Percentiles rank a stretch among this genome's conserved stretches.
Evolutionary conservation across 192 early-diverging fungal genomes (phyloP).

Genomic region (Dissophora ornata): DNA sequence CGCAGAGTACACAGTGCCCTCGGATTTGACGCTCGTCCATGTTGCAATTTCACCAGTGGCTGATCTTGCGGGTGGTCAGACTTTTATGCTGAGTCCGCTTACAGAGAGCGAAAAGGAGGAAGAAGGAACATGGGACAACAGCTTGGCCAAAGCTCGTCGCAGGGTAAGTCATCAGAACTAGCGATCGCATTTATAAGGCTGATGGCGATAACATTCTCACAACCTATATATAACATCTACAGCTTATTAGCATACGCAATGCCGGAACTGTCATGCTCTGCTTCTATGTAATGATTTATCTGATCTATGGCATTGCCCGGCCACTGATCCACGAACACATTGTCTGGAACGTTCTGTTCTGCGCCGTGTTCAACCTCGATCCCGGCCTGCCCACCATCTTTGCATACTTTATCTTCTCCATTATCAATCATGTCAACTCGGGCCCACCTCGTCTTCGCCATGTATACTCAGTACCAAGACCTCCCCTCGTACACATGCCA

Average conservation of each 20-base stretch:
- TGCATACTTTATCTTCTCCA: constrained; percentile 50
- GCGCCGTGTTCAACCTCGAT: constrained; percentile 45
- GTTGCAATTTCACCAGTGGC: constrained; percentile 4
- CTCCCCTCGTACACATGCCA: constrained; percentile 23
- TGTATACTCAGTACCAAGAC: constrained; percentile 18
- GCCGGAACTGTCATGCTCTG: constrained; percentile 41
- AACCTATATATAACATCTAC: not conserved
- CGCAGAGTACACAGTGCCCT: constrained; percentile 43
- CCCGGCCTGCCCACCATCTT: constrained; percentile 49
- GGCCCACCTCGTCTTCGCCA: constrained; percentile 16
- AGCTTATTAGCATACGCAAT: constrained; percentile 55
- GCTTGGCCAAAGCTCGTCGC: constrained; percentile 33
- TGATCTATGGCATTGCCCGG: constrained; percentile 36
- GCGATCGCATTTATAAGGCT: too few relatives aligned
- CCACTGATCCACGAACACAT: constrained; percentile 42
- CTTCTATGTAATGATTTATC: constrained; percentile 43
- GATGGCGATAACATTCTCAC: too few relatives aligned
- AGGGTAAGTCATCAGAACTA: constrained; percentile 46
- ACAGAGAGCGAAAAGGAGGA: constrained; percentile 35
- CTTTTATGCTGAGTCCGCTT: constrained; percentile 31
- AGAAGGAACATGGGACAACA: constrained; percentile 27
- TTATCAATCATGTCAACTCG: constrained; percentile 31
- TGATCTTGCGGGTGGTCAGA: constrained; percentile 14
- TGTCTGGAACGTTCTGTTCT: constrained; percentile 46
- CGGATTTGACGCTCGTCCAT: constrained; percentile 33